Evolutionary conservation across 148 eudicot genomes (phyloP).

Genomic region (Rheum nobile): DNA sequence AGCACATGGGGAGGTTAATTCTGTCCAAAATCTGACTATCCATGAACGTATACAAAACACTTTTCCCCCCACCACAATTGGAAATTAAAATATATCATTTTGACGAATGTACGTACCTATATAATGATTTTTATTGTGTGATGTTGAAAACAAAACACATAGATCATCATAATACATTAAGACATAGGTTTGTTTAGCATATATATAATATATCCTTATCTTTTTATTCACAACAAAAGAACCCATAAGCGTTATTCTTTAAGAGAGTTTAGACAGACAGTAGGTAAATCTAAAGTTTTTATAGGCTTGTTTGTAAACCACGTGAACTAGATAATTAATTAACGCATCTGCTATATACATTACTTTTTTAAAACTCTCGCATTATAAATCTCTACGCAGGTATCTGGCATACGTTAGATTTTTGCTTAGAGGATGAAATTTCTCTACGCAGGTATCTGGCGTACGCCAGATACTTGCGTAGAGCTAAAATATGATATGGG

Average conservation of each 20-base stretch:
- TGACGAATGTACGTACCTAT: not conserved
- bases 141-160: not conserved
- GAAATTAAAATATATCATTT: not conserved
- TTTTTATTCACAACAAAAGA: not conserved
- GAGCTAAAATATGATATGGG: no score
- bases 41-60: constrained; percentile 5
- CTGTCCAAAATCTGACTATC: constrained; percentile 7
- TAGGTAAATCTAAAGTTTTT: not conserved
- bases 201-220: not conserved
- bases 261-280: not conserved
- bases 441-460: no score
- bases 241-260: not conserved
- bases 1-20: constrained; percentile 8
- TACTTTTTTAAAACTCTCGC: no score
- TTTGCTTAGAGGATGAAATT: no score
- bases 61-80: not conserved
- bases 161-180: not conserved
- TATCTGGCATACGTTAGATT: no score
- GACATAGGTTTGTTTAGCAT: not conserved
- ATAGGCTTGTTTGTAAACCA: not conserved
- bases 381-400: no score
- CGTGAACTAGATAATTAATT: not conserved
- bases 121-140: not conserved
- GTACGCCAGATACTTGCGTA: no score
- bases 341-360: no score